These are phyloP conservation scores for Linderniella brevidens DNA, from an alignment of 257 asterid genomes.

Conservation along the genomic window DNA sequence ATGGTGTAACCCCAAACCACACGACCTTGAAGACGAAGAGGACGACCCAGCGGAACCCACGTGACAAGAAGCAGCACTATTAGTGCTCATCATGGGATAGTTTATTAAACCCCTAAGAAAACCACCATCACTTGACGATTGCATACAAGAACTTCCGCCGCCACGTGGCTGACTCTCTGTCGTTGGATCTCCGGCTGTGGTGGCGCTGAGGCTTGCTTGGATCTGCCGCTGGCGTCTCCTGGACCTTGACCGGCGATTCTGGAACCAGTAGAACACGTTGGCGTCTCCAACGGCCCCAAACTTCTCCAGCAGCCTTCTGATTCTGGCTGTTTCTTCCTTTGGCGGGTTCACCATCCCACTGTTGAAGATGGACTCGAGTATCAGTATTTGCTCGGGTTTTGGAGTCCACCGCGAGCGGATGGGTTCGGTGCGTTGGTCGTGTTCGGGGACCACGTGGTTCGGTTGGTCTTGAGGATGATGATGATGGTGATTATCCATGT, in stretches of 20 bases:
- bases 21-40: no score
- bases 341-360: constrained; percentile 79
- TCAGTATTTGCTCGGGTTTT: constrained; percentile 66
- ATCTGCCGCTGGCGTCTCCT: constrained; percentile 59
- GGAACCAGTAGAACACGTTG: constrained; percentile 85
- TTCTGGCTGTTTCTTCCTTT: constrained; percentile 44
- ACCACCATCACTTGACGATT: no score
- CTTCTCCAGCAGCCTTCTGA: constrained; percentile 48
- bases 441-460: constrained; percentile 4
- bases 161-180: constrained; percentile 3
- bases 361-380: constrained; percentile 73
- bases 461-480: constrained; percentile 1
- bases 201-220: constrained; percentile 24
- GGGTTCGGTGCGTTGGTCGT: constrained; percentile 21
- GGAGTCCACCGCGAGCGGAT: constrained; percentile 71
- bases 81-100: no score
- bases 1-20: no score
- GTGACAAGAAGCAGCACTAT: no score
- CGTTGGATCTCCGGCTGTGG: constrained; percentile 9
- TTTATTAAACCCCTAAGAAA: no score
- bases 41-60: no score
- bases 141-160: neutral
- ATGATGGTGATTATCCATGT: no score
- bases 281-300: constrained; percentile 70
- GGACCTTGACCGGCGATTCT: constrained; percentile 73